Evolutionary conservation across 306 rosid genomes (phyloP).

Genomic region (Vigna reflexopilosa): DNA sequence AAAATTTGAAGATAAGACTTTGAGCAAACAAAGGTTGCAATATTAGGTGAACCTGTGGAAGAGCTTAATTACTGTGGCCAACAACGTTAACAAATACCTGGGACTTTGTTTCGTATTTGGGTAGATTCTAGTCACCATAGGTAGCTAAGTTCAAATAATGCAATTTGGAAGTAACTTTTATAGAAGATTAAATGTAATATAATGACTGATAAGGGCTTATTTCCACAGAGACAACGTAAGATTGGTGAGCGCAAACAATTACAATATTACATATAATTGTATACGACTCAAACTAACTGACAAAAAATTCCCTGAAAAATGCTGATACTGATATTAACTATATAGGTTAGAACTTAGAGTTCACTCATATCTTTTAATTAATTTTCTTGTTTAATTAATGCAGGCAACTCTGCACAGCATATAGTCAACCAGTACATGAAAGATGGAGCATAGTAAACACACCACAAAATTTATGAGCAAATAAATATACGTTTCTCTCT

Average conservation of each 20-base stretch:
- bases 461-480: no score
- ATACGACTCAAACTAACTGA: background rate
- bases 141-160: constrained; percentile 31
- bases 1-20: no score
- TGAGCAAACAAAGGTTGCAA: no score
- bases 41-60: no score
- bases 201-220: background rate
- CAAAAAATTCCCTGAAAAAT: background rate
- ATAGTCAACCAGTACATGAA: background rate
- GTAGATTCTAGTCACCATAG: background rate
- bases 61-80: background rate
- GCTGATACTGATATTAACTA: background rate
- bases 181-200: background rate
- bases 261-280: background rate
- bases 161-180: background rate
- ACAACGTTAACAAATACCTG: background rate
- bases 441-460: no score
- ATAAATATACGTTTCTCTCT: no score
- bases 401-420: no score
- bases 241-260: background rate
- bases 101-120: constrained; percentile 9
- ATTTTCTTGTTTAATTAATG: no score
- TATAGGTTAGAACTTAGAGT: no score
- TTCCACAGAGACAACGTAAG: no score
- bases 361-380: no score